Base-by-base conservation (phyloP, 169 alveolate genomes). In the Theileria equi region DNA sequence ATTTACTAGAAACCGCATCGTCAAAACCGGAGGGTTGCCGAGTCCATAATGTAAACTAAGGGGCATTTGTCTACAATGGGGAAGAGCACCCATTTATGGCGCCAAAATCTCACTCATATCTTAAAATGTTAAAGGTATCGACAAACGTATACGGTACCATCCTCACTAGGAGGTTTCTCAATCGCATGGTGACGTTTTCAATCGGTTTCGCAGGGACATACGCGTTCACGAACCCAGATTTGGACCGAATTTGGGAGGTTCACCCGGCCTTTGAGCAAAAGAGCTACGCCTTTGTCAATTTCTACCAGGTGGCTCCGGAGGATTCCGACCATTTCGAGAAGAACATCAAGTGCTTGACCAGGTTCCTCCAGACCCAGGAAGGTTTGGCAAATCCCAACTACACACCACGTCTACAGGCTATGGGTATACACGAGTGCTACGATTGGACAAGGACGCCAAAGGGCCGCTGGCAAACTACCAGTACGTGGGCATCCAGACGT, bases 221-320 rank as follows among this genome's bases (percentile, higher is more conserved):
- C 63, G 78, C 86, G 48, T 74, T 68, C 28, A 50, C 89, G 48
- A 85, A 85, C 50, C 91, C 91, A 2, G 91, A 85, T 49, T 38
- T 77, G 32, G 91, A 85, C 31, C 80, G 89, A 16, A 79, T 80
- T 23, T 85, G 82, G 76, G 91, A 85, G 57, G 43, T 80, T 25
- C 76, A 72, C 11, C 91, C 91, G 3, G 70, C 76, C 40, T 84
- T 84, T 55, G 58, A 53, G 19, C 91, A 84, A 70, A 58, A 69
- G 26, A 81, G 80, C 52, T 84, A 84, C 67, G 91, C 91, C 23
- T 84, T 76, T 47, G 35, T 84, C 38, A 68, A 69, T 44, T 80
- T 84, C 62, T 78, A 80, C 50, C 88, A 84, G 38, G 90, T 84
- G n/a, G 71, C 52, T 41, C 60, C 64, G 49, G 52, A 59, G 48